These are phyloP conservation scores for Lyophyllum atratum DNA, from an alignment of 768 basidiomycete species.

Conservation along the genomic window DNA sequence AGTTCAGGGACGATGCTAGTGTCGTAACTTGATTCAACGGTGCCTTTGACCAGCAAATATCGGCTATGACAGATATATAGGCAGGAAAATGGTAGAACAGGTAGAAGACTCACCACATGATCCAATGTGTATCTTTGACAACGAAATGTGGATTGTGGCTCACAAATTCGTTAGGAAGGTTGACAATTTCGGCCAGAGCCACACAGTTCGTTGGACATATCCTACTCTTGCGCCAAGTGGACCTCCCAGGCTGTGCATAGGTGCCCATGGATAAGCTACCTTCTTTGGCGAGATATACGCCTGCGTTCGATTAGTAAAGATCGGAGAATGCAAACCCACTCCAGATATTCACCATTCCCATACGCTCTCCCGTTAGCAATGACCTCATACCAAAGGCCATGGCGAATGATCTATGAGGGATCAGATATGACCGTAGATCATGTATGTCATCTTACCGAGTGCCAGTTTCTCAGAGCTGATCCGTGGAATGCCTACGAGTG, in stretches of 20 bases:
- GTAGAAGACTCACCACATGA: constrained; percentile 53
- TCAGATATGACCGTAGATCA: not conserved
- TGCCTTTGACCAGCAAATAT: constrained; percentile 58
- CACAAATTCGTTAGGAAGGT: constrained; percentile 58
- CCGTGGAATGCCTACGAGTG: constrained; percentile 66
- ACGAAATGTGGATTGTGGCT: constrained; percentile 55
- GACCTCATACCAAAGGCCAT: constrained; percentile 66
- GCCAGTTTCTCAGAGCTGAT: constrained; percentile 67
- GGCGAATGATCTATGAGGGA: constrained; percentile 60
- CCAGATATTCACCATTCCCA: constrained; percentile 51
- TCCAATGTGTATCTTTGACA: constrained; percentile 66
- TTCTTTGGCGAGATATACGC: constrained; percentile 71
- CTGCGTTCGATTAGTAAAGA: constrained; percentile 30
- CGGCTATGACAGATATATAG: constrained; percentile 39
- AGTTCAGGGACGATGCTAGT: constrained; percentile 3
- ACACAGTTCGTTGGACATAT: constrained; percentile 49
- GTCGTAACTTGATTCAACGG: constrained; percentile 7
- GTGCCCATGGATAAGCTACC: constrained; percentile 45
- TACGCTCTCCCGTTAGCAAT: constrained; percentile 60
- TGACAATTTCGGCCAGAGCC: constrained; percentile 68
- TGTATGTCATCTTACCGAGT: constrained; percentile 44
- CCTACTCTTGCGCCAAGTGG: constrained; percentile 54
- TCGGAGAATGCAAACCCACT: not conserved
- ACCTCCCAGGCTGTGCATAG: constrained; percentile 38
- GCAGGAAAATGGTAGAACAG: not conserved